phyloP scores from a whole-genome alignment of 352 stramenopile species.

The Pythium angustatum region DNA sequence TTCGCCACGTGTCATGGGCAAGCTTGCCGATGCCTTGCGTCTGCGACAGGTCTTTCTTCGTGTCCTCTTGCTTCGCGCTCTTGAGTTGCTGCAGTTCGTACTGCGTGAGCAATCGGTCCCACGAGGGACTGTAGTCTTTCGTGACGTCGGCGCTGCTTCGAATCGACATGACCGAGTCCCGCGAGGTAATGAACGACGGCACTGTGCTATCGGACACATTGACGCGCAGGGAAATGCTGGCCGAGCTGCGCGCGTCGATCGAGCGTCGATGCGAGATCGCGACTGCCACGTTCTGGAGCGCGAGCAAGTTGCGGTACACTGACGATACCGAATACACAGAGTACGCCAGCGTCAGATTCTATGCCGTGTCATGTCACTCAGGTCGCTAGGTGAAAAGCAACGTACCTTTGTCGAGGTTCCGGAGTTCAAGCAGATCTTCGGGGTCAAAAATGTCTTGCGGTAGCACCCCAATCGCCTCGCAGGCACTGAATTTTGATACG shows the following conservation, averaged over 20 bases:
- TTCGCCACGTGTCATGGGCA: conserved; percentile 76
- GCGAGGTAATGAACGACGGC: conserved; percentile 18
- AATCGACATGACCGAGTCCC: conserved; percentile 38
- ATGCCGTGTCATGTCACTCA: no score
- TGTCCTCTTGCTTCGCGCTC: conserved; percentile 40
- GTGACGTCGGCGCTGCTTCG: conserved; percentile 32
- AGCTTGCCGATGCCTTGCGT: conserved; percentile 62
- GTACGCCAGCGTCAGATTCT: no score
- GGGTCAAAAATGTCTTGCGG: conserved; percentile 66
- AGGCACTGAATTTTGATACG: conserved; percentile 51
- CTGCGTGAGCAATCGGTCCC: conserved; percentile 60
- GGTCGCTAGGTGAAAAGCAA: no score
- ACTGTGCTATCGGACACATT: conserved; percentile 9
- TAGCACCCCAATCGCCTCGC: conserved; percentile 61
- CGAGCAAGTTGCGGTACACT: conserved; percentile 84
- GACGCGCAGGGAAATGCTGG: conserved; percentile 29
- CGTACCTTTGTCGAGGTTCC: conserved; percentile 70
- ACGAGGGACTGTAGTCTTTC: conserved; percentile 58
- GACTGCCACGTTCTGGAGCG: conserved; percentile 69
- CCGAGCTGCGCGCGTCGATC: conserved; percentile 76
- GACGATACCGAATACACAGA: no score
- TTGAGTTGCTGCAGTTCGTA: conserved; percentile 68
- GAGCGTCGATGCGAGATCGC: conserved; percentile 76
- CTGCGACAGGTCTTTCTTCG: conserved; percentile 29
- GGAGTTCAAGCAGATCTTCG: conserved; percentile 62